These are phyloP conservation scores for Sporodiniella umbellata DNA, from an alignment of 371 early-diverging fungal species.

Conservation along the genomic window DNA sequence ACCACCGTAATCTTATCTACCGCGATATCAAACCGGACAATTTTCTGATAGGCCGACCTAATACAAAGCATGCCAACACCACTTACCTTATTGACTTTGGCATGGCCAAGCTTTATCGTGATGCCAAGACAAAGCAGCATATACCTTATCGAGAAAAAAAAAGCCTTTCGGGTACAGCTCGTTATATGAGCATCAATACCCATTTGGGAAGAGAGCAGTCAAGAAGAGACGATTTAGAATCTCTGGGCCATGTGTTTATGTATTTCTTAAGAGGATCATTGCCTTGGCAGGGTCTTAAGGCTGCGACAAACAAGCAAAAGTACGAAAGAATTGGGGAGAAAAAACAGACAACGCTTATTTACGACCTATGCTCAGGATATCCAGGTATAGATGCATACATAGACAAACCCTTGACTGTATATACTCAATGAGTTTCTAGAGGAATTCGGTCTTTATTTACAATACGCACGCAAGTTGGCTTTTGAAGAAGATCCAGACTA, in stretches of 20 bases:
- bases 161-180: slow-evolving; percentile 82
- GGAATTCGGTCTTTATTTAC: slow-evolving; percentile 85
- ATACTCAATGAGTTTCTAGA: slow-evolving; percentile 36
- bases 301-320: slow-evolving; percentile 94
- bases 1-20: slow-evolving; percentile 91
- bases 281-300: slow-evolving; percentile 98
- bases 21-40: slow-evolving; percentile 99
- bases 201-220: slow-evolving; percentile 64
- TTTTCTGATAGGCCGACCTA: slow-evolving; percentile 78
- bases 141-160: slow-evolving; percentile 78
- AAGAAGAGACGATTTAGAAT: slow-evolving; percentile 90
- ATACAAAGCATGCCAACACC: slow-evolving; percentile 37
- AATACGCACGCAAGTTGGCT: slow-evolving; percentile 65
- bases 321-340: slow-evolving; percentile 96
- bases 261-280: slow-evolving; percentile 93
- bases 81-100: slow-evolving; percentile 83
- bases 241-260: slow-evolving; percentile 95
- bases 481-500: slow-evolving; percentile 97
- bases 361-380: slow-evolving; percentile 82
- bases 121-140: slow-evolving; percentile 78
- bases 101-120: slow-evolving; percentile 83
- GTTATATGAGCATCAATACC: slow-evolving; percentile 89
- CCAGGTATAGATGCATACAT: slow-evolving; percentile 38
- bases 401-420: slow-evolving; percentile 23
- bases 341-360: slow-evolving; percentile 82